Evolutionary conservation across 225 moss, liverwort and hornwort species (phyloP).

Genomic region (Bryum argenteum): DNA sequence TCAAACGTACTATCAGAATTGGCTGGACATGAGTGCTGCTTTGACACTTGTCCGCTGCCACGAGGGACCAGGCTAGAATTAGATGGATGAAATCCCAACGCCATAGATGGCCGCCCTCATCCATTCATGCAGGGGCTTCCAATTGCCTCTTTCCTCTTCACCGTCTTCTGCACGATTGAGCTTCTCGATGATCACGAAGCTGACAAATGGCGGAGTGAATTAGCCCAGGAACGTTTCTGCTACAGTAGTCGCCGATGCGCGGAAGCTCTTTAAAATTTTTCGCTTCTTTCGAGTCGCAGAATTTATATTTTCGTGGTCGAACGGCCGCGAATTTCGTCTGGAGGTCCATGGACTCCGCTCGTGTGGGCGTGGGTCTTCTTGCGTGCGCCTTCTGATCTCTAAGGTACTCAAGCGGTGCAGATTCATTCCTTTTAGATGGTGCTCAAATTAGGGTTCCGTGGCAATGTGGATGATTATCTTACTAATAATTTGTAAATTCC

Average conservation of each 20-base stretch:
- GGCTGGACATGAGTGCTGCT: too few species aligned
- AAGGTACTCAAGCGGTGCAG: constrained; percentile 13
- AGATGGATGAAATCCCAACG: neutral
- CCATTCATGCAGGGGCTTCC: neutral
- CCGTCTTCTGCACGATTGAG: neutral
- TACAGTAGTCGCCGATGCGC: neutral
- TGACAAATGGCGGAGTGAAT: neutral
- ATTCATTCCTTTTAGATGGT: neutral
- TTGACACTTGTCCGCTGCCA: too few species aligned
- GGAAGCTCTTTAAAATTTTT: neutral
- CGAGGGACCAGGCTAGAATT: too few species aligned
- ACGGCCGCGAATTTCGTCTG: neutral
- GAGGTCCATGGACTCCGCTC: constrained; percentile 10
- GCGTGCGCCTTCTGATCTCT: neutral
- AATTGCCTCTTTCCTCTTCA: neutral
- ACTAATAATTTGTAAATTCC: neutral
- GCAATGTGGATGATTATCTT: neutral
- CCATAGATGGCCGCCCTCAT: fast-evolving
- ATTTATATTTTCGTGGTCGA: neutral
- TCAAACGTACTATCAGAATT: too few species aligned
- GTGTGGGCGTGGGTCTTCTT: constrained; percentile 2
- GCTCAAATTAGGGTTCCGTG: constrained; percentile 14
- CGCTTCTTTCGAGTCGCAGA: neutral
- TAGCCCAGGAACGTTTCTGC: neutral
- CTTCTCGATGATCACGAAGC: neutral